Percentiles rank a stretch among this genome's conserved stretches.
These are phyloP conservation scores for Coriaria nepalensis DNA, from an alignment of 306 rosid species.

Conservation along the genomic window DNA sequence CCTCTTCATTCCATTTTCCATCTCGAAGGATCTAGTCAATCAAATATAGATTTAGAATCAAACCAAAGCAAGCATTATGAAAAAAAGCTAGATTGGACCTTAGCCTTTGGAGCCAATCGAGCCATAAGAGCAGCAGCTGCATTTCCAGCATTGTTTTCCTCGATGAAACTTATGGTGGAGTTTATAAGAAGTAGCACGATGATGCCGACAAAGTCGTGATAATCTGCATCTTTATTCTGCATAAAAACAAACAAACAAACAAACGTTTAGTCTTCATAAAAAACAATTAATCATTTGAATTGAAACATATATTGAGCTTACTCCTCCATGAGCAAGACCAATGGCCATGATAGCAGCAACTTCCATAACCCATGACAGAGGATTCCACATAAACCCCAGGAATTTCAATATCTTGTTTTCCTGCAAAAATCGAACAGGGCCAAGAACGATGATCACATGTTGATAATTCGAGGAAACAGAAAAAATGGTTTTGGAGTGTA, in stretches of 20 bases:
- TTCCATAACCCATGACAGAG: too few species aligned
- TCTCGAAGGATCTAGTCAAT: conserved; percentile 40
- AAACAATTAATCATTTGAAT: too few species aligned
- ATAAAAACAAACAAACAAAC: conserved; percentile 10
- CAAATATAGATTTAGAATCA: too few species aligned
- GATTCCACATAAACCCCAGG: conserved; percentile 83
- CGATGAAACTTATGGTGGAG: conserved; percentile 65
- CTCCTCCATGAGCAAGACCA: conserved; percentile 56
- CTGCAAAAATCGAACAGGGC: too few species aligned
- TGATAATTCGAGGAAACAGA: too few species aligned
- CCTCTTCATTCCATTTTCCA: conserved; percentile 73
- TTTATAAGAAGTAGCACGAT: conserved; percentile 42
- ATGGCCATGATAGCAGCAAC: conserved; percentile 74
- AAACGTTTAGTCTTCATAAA: too few species aligned
- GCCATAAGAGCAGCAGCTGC: conserved; percentile 71
- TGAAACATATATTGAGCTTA: too few species aligned
- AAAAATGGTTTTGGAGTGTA: too few species aligned
- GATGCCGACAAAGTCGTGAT: conserved; percentile 58
- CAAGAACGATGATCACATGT: too few species aligned
- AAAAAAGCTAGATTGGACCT: too few species aligned
- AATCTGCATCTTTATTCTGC: conserved; percentile 32
- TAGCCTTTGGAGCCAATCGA: conserved; percentile 54
- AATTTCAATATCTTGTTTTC: conserved; percentile 56
- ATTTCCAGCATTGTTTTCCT: conserved; percentile 77
- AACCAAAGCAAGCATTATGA: too few species aligned